A percentile compares a stretch with the other conserved stretches of the same genome.
Conservation (phyloP, 169 alveolate species). For the Plasmodium gaboni region DNA sequence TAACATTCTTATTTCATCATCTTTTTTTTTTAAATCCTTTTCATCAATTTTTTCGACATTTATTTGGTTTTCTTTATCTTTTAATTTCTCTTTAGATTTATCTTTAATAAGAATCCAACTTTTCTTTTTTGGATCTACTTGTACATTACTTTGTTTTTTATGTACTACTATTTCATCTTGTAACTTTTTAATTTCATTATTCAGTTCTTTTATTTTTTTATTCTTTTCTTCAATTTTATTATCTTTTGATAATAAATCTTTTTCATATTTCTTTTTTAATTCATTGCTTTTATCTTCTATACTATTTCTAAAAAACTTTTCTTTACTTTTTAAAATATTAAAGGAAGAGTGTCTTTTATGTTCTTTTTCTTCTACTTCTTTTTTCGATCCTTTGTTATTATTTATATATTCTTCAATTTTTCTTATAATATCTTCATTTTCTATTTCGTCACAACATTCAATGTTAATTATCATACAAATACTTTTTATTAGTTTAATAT, state of each 20-base stretch:
- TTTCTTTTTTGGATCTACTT: too few relatives aligned
- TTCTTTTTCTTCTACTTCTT: background rate
- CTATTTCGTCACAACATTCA: constrained; percentile 18
- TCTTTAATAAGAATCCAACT: too few relatives aligned
- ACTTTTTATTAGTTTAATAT: constrained; percentile 6
- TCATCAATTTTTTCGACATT: constrained; percentile 6
- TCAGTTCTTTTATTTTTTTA: constrained; percentile 28
- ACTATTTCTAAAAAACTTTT: background rate
- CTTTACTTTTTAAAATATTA: background rate
- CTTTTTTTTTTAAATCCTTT: constrained; percentile 1
- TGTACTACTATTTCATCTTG: constrained; percentile 6
- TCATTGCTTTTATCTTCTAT: constrained; percentile 14
- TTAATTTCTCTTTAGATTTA: constrained; percentile 12
- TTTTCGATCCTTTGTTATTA: background rate
- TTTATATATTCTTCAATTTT: constrained; percentile 18
- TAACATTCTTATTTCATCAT: constrained; percentile 2
- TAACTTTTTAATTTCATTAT: constrained; percentile 10
- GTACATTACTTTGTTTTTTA: background rate
- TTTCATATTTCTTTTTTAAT: background rate
- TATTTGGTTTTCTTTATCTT: background rate
- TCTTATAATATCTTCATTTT: constrained; percentile 13
- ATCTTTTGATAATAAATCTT: constrained; percentile 22
- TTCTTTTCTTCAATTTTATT: constrained; percentile 25
- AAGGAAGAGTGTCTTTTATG: too few relatives aligned
- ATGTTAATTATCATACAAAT: constrained; percentile 22